Percentiles rank a stretch among this genome's conserved stretches.
Evolutionary conservation across 495 filamentous ascomycete genomes (phyloP).

Genomic region (Aspergillus avenaceus): DNA sequence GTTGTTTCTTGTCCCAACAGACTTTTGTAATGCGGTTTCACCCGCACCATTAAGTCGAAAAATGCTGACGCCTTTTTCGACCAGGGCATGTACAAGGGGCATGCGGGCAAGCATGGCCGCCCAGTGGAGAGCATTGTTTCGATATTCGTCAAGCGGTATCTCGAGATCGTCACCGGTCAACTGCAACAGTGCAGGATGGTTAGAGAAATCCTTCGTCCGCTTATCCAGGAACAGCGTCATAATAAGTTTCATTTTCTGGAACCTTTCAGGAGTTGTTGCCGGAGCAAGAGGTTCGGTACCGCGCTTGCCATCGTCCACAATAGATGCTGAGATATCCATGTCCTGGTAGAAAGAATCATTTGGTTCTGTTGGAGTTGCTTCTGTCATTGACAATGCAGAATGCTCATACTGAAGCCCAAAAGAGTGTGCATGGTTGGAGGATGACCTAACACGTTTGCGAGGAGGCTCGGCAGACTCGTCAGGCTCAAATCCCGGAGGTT

Average conservation of each 20-base stretch:
- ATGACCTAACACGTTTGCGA: slow-evolving; percentile 68
- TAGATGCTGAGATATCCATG: slow-evolving; percentile 45
- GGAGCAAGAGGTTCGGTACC: slow-evolving; percentile 67
- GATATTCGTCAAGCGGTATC: slow-evolving; percentile 78
- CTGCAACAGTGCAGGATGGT: slow-evolving; percentile 61
- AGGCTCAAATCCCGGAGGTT: slow-evolving; percentile 44
- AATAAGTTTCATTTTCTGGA: slow-evolving; percentile 71
- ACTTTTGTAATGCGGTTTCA: slow-evolving; percentile 87
- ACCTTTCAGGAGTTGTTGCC: slow-evolving; percentile 59
- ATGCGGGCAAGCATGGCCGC: slow-evolving; percentile 91
- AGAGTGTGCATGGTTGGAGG: slow-evolving; percentile 44
- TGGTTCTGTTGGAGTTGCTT: slow-evolving; percentile 76
- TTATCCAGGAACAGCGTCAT: slow-evolving; percentile 86
- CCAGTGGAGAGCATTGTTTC: slow-evolving; percentile 92
- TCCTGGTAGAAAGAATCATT: slow-evolving; percentile 80
- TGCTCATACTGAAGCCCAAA: slow-evolving; percentile 34
- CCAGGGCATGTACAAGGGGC: slow-evolving; percentile 70
- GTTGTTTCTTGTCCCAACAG: slow-evolving; percentile 85
- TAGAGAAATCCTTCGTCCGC: slow-evolving; percentile 56
- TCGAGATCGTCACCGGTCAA: slow-evolving; percentile 83
- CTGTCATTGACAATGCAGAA: slow-evolving; percentile 39
- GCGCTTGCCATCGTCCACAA: slow-evolving; percentile 50
- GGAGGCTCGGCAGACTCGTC: slow-evolving; percentile 71
- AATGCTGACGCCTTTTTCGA: slow-evolving; percentile 79
- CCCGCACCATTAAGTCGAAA: slow-evolving; percentile 81